These are phyloP conservation scores for Sarocladium kiliense DNA, from an alignment of 2,329 filamentous ascomycete genomes.

Conservation along the genomic window DNA sequence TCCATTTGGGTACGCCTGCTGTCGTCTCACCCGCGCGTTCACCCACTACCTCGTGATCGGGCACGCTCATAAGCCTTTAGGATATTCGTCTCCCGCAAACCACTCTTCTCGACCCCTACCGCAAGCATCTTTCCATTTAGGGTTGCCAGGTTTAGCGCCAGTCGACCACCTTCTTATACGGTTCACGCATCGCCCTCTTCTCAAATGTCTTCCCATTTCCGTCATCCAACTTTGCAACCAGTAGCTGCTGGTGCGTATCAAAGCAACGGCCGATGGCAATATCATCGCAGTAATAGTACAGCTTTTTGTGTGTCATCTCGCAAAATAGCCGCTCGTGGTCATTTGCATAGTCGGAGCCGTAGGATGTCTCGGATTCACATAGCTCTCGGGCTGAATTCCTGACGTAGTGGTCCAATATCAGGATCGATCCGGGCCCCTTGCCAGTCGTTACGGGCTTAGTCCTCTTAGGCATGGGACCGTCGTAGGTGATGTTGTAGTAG, in stretches of 20 bases:
- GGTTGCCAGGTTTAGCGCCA: no score
- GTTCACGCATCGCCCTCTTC: background rate
- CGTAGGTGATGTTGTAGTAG: no score
- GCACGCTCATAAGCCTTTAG: no score
- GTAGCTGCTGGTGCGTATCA: background rate
- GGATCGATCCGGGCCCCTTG: background rate
- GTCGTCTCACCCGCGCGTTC: no score
- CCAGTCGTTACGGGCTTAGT: no score
- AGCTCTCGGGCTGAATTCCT: background rate
- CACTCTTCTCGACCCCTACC: no score
- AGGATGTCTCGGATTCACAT: background rate
- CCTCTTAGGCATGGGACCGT: no score
- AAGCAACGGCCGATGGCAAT: background rate
- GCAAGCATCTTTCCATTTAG: no score
- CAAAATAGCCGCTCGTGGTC: background rate
- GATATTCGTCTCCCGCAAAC: no score
- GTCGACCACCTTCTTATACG: background rate
- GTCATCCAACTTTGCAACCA: background rate
- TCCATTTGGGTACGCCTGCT: no score
- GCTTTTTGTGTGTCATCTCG: background rate
- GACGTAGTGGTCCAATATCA: background rate
- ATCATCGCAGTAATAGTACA: background rate
- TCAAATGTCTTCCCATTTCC: background rate
- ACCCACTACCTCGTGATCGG: no score
- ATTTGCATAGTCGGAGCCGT: background rate